These are phyloP conservation scores for Ogataea paradorogensis DNA, from an alignment of 805 yeast genomes.

Conservation along the genomic window DNA sequence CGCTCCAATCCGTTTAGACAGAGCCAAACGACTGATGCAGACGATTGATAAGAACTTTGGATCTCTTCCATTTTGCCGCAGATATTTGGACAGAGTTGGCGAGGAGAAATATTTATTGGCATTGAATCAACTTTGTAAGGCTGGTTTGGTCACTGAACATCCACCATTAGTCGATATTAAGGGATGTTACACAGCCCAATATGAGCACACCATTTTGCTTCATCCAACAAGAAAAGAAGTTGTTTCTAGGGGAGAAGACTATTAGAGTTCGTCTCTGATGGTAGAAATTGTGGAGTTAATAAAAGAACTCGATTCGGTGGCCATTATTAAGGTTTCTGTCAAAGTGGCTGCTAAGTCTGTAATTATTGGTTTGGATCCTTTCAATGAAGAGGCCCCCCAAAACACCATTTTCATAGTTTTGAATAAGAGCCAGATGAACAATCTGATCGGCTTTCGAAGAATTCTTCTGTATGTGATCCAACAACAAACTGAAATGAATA, in stretches of 20 bases:
- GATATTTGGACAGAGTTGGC: conserved; percentile 88
- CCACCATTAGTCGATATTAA: conserved; percentile 84
- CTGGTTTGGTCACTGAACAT: conserved; percentile 88
- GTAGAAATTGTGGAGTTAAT: conserved; percentile 2
- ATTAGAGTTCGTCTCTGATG: conserved; percentile 36
- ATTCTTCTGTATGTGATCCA: conserved; percentile 53
- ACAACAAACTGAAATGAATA: conserved; percentile 42
- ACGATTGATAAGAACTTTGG: conserved; percentile 83
- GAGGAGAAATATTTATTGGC: conserved; percentile 90
- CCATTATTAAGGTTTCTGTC: background rate
- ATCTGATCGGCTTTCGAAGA: conserved; percentile 40
- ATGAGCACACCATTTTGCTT: conserved; percentile 87
- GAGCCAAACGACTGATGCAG: conserved; percentile 66
- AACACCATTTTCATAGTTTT: conserved; percentile 31
- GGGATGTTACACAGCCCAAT: conserved; percentile 95
- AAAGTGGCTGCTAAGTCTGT: conserved; percentile 2
- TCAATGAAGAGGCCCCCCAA: conserved; percentile 15
- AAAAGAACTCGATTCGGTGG: background rate
- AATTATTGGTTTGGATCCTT: conserved; percentile 3
- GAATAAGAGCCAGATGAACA: conserved; percentile 46
- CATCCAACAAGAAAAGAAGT: conserved; percentile 93
- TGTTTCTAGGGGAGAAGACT: conserved; percentile 93
- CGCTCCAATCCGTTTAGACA: conserved; percentile 55
- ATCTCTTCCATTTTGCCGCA: conserved; percentile 93
- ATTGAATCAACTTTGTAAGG: conserved; percentile 75